Evolutionary conservation across 2,329 filamentous ascomycete genomes (phyloP).

Genomic region (Plectosphaerella cucumerina): DNA sequence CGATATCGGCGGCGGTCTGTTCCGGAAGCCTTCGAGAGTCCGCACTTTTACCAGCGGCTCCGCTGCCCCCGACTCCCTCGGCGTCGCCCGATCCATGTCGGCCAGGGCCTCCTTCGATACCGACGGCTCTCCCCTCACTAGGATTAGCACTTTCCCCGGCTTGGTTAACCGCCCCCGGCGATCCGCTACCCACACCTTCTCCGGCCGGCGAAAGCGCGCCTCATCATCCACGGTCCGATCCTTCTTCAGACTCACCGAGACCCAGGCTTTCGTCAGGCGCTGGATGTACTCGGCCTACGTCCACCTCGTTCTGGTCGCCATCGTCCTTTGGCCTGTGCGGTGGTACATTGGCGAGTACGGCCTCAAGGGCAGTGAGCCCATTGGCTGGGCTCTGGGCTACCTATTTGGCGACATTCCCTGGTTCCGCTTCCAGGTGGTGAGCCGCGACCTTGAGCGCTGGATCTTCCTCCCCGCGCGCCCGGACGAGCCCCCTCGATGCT

Average conservation of each 20-base stretch:
- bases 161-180: conserved; percentile 27
- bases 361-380: conserved; percentile 69
- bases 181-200: conserved; percentile 50
- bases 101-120: conserved; percentile 12
- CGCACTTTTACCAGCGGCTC: conserved; percentile 20
- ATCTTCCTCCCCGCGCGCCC: conserved; percentile 60
- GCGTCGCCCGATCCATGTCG: background rate
- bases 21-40: conserved; percentile 14
- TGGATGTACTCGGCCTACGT: conserved; percentile 81
- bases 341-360: conserved; percentile 64
- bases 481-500: conserved; percentile 29
- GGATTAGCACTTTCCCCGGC: conserved; percentile 52
- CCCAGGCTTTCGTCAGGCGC: conserved; percentile 71
- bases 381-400: conserved; percentile 92
- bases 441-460: conserved; percentile 68
- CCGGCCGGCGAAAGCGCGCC: conserved; percentile 62
- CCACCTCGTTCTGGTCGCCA: conserved; percentile 61
- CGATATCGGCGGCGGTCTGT: conserved; percentile 9
- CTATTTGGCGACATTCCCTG: conserved; percentile 72
- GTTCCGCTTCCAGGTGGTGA: conserved; percentile 69
- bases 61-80: conserved; percentile 2
- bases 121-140: conserved; percentile 15
- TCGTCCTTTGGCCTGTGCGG: conserved; percentile 69
- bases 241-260: conserved; percentile 75
- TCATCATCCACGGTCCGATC: conserved; percentile 62